Base-by-base conservation (phyloP, 148 eudicot species). In the Spergularia bocconei region DNA sequence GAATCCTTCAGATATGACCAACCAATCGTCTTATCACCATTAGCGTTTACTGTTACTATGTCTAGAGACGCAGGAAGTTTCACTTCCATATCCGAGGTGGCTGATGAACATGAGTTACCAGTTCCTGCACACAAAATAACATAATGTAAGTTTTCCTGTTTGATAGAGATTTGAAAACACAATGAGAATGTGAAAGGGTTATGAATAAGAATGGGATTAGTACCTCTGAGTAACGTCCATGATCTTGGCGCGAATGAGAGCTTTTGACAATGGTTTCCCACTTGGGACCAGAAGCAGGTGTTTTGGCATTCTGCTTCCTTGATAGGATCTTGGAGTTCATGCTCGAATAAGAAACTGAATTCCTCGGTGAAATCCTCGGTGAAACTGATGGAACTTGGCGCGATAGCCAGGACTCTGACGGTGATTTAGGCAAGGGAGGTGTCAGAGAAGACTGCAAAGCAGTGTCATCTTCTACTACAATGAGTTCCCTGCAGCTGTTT, bases 241-340 rank as follows among this genome's bases (percentile, higher is more conserved):
- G 97, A 85, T 95, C 94, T 59, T 81, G 83, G 70, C 73, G 89
- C 66, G 85, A 64, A 80, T 92, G 90, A 75, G 98, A 88, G 72
- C 86, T 87, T 84, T 91, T 95, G 70, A 95, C 99, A 73, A 92
- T 91, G 57, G 90, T 92, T 84, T 92, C 99, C 99, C 99, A 95
- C 79, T 92, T 95, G 16, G 90, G 63, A 61, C 71, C 88, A 54
- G 67, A 44, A 69, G 52, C 55, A 11, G 81, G 57, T 68, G 80
- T 75, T 50, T 86, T 79, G 39, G 52, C 76, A 75, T 66, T 84
- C 79, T 78, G 86, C 79, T 86, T 87, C 82, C 83, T 78, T 0
- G 83, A 38, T 60, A 72, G 72, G 56, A 78, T 61, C 78, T 78
- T 86, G 60, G 83, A 73, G 20, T 78, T 73, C 56, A 67, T 39